Base-by-base conservation (phyloP, 2,329 filamentous ascomycete species). In the Monilinia laxa region DNA sequence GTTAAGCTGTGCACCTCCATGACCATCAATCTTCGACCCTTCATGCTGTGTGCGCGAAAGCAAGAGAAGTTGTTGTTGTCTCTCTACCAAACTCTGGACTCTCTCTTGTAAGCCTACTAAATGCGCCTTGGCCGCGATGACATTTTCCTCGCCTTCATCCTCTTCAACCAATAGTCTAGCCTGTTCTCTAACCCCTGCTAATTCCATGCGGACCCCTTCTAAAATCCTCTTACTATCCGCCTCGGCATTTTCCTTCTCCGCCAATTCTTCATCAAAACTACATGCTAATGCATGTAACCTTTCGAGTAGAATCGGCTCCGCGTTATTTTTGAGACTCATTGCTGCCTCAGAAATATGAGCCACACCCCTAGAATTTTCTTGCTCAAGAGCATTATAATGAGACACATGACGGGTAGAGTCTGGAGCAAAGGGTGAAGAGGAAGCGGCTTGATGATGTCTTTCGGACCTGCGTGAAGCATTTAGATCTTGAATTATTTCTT, bases 401-500 rank as follows among this genome's bases (percentile, higher is more conserved):
- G 81, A 80, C 58, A 81, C 84, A 70, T 79, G 85, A 71, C 78
- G 84, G 78, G 82, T 25, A 3, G 82, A 88, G 74, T 86, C 87
- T 70, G 82, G 85, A 72, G 83, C 87, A 80, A 83, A 92, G 45
- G 83, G 89, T 67, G 81, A 93, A 0, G 93, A 96, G 0, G 93
- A 96, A 7, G 84, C 83, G 18, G 84, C 82, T 64, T 89, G 85
- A 69, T 90, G 87, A 63, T 83, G 79, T 69, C 81, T 81, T 23
- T 73, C 71, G 12, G 56, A 59, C 53, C 68, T 70, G 78, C 87
- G 83, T 1, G 83, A 84, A 0, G 87, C 87, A 68, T 96, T 95
- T 49, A 90, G 77, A 68, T 88, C 84, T 75, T 90, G 88, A 72
- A 97, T 92, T 63, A 97, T 82, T 70, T 94, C 90, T 73, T 96